Evolutionary conservation across 768 basidiomycete species (phyloP), one percentile per base, ranked within the genome.

Genomic region (Suillus variegatus): DNA sequence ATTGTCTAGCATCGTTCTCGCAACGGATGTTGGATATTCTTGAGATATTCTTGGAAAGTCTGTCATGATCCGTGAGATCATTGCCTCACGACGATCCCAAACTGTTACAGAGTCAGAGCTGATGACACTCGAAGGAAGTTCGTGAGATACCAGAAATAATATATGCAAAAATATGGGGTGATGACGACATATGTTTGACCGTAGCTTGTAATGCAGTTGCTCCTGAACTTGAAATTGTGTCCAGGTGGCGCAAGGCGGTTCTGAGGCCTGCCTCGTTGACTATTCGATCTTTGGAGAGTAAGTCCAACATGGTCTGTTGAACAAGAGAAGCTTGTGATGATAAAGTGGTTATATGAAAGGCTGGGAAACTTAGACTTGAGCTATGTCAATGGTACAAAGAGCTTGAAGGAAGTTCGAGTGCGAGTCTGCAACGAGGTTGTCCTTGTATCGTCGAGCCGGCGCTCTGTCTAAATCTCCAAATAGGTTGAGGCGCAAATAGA

Each of bases 1-100:
- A 25, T 66, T 64, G 10, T 47, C 66, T 41, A 80, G 67, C 32
- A 81, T 61, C 22, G 51, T 64, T 36, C 46, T 56, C 20, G 70
- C 64, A 32, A 25, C 62, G 5, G 79, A 79, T 4, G 54, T 8
- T 12, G 58, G 64, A 55, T 76, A 69, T 18, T 64, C 69, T 14
- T 68, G 67, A 8, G 73, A 66, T 49, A n/a, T 69, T 68, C 0
- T 64, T 2, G 81, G 82, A 61, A 79, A 82, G 18, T 65, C 61
- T 18, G 73, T 66, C n/a, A 81, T 20, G 36, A 83, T 76, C 71
- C 69, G 76, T 47, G 41, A 22, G 51, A 68, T 64, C 28, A 80
- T n/a, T 22, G 41, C 18, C 28, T 40, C 56, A 20, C 54, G 58
- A 10, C 46, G 61, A n/a, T 69, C 64, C 57, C 64, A 63, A 36